These are phyloP conservation scores for Hibiscus trionum DNA, from an alignment of 345 rosid genomes.

Conservation along the genomic window DNA sequence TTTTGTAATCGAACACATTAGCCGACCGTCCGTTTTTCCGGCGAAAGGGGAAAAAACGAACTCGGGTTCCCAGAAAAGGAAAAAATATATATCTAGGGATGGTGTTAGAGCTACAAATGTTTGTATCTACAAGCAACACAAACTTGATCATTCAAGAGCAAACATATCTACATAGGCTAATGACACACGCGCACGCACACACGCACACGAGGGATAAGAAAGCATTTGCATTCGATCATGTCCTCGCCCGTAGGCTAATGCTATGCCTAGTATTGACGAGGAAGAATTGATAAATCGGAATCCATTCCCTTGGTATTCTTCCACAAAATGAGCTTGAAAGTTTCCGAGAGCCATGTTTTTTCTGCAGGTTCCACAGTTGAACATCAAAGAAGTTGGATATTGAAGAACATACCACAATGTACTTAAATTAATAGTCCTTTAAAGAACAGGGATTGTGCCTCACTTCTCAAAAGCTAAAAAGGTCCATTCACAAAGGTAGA, in stretches of 20 bases:
- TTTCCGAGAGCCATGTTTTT: not conserved
- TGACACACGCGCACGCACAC: too few relatives aligned
- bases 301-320: not conserved
- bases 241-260: not conserved
- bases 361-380: not conserved
- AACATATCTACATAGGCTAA: not conserved
- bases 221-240: not conserved
- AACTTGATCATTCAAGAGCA: not conserved
- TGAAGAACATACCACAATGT: not conserved
- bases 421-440: not conserved
- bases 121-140: not conserved
- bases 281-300: not conserved
- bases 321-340: not conserved
- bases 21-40: too few relatives aligned
- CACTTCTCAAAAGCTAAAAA: too few relatives aligned
- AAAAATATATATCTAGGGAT: not conserved
- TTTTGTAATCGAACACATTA: not conserved
- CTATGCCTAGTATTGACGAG: not conserved
- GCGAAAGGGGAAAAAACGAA: not conserved
- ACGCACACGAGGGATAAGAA: not conserved
- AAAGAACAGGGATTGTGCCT: too few relatives aligned
- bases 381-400: not conserved
- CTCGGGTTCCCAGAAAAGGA: not conserved
- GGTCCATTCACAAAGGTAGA: too few relatives aligned
- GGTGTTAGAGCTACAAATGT: not conserved